These are phyloP conservation scores for Nannizziopsis arthrosporioides DNA, from an alignment of 2,329 filamentous ascomycete genomes.

Conservation along the genomic window DNA sequence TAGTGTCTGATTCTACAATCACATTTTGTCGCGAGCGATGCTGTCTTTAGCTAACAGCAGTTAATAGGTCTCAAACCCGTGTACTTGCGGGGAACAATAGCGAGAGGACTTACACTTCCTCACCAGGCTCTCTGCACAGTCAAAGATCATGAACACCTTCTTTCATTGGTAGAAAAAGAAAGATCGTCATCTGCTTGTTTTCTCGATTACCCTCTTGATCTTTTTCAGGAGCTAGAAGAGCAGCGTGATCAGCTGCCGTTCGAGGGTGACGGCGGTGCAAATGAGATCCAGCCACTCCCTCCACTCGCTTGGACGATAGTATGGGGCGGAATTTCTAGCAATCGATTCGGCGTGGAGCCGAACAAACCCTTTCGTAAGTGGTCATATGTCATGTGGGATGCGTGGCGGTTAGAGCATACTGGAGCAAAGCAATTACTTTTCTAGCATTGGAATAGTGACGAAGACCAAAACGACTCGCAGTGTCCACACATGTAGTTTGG, in stretches of 20 bases:
- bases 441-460: too few relatives aligned
- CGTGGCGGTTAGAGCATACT: neutral
- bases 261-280: neutral
- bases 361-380: neutral
- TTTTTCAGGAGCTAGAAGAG: neutral
- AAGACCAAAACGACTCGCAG: too few relatives aligned
- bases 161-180: neutral
- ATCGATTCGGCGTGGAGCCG: neutral
- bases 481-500: slow-evolving; percentile 8
- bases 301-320: neutral
- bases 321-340: neutral
- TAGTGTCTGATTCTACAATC: neutral
- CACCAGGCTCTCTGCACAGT: neutral
- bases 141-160: neutral
- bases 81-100: neutral
- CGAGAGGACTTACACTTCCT: neutral
- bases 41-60: neutral
- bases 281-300: neutral
- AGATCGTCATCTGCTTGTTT: neutral
- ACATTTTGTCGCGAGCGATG: too few relatives aligned
- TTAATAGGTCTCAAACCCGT: neutral
- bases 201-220: too few relatives aligned
- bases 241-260: neutral
- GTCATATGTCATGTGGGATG: neutral
- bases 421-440: too few relatives aligned